Base-by-base conservation (phyloP, 768 basidiomycete genomes). In the Tricholoma flavovirens region DNA sequence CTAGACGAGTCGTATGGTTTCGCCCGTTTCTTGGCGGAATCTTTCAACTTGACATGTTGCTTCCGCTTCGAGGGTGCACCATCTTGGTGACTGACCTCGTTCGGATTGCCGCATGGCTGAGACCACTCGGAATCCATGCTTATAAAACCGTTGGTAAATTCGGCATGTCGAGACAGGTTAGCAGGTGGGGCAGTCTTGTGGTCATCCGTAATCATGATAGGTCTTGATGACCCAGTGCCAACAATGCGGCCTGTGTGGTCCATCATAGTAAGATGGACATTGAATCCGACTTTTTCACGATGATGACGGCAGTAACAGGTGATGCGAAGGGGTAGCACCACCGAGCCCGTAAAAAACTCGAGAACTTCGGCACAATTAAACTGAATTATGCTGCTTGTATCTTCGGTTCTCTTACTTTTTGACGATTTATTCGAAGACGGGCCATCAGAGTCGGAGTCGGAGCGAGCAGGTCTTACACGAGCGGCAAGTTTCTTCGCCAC, bases 281-380 rank as follows among this genome's bases (percentile, higher is more conserved):
- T 87, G 71, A 98, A 98, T 2, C 97, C 97, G 35, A 88, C 77
- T 73, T 97, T 98, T 74, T 99, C 97, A 58, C 93, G 88, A 73
- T 99, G 96, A 77, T 98, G 97, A 51, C 96, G 86, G 63, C 97
- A 98, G 69, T 99, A 99, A 72, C 97, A 99, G 6, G 96, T 96
- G 58, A 99, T 92, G 46, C 97, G 84, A 35, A 97, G 84, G 7
- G 96, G 96, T n/a, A 99, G 77, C 17, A 90, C 80, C 22, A 86
- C 87, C 17, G 91, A 89, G 19, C 97, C 97, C 11, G 84, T 77
- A 5, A 84, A 87, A 68, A 98, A 93, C 66, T 94, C 92, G 48
- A 98, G 81, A 42, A 90, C 78, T 61, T 95, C 90, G 0, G 90
- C 80, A 61, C 94, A 96, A 66, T 98, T 98, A 75, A 98, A 99